Evolutionary conservation across 306 rosid genomes (phyloP).

Genomic region (Benincasa hispida): DNA sequence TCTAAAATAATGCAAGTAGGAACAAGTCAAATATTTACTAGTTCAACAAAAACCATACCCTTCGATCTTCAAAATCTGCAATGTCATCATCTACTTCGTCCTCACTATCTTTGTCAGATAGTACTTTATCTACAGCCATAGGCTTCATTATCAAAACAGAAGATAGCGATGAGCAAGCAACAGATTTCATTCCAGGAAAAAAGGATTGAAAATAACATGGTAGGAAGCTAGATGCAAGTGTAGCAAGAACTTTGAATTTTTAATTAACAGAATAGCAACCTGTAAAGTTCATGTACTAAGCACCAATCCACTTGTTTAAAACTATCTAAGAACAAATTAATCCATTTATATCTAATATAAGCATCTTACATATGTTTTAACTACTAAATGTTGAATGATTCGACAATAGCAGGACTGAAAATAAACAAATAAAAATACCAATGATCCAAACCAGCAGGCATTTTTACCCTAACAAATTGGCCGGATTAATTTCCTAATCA

Average conservation of each 20-base stretch:
- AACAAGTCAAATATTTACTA: conserved; percentile 2
- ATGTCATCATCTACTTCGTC: conserved; percentile 83
- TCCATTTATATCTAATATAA: not conserved
- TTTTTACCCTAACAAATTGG: not conserved
- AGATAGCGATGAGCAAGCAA: not conserved
- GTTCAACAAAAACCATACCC: conserved; percentile 40
- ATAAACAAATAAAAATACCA: not conserved
- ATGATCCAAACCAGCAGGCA: not conserved
- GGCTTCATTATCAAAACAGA: conserved; percentile 39
- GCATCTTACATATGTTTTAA: not conserved
- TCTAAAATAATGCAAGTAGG: not conserved
- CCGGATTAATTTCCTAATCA: not conserved
- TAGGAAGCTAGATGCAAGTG: not conserved
- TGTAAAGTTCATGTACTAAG: not conserved
- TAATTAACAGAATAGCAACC: not conserved
- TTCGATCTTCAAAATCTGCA: conserved; percentile 94
- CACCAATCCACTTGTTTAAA: not conserved
- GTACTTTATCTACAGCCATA: conserved; percentile 78
- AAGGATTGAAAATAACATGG: not conserved
- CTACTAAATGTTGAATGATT: not conserved
- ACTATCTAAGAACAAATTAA: not conserved
- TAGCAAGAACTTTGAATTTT: not conserved
- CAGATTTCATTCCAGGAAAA: not conserved
- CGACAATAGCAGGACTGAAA: not conserved
- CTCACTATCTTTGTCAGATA: conserved; percentile 86